Percentiles rank a stretch among this genome's conserved stretches.
These are phyloP conservation scores for Fusarium anthophilum DNA, from an alignment of 2,329 filamentous ascomycete species.

Conservation along the genomic window DNA sequence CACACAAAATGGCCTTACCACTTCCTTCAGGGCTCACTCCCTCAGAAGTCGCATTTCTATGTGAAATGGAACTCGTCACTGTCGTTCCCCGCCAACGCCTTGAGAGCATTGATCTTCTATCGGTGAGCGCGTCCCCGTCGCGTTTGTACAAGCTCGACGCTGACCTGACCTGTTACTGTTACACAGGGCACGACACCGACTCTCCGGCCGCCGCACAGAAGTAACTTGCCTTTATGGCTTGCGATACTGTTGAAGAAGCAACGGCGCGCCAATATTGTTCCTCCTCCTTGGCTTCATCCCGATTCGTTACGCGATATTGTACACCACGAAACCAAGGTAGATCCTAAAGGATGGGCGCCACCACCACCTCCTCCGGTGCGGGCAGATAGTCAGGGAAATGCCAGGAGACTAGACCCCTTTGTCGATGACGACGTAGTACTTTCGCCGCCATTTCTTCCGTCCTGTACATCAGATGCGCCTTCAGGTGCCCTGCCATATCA, in stretches of 20 bases:
- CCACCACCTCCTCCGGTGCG: slow-evolving; percentile 73
- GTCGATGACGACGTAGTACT: slow-evolving; percentile 49
- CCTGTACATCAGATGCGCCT: slow-evolving; percentile 75
- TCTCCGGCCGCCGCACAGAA: slow-evolving; percentile 83
- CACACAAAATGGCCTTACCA: slow-evolving; percentile 58
- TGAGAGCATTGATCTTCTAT: slow-evolving; percentile 84
- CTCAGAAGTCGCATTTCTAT: slow-evolving; percentile 90
- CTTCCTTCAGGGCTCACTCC: slow-evolving; percentile 73
- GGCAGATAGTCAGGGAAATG: slow-evolving; percentile 57
- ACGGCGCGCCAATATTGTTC: slow-evolving; percentile 89
- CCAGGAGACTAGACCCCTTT: slow-evolving; percentile 46
- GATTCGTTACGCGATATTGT: slow-evolving; percentile 81
- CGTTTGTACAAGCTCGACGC: slow-evolving; percentile 17
- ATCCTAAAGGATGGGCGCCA: slow-evolving; percentile 78
- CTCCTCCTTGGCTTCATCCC: slow-evolving; percentile 87
- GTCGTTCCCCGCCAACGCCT: slow-evolving; percentile 91
- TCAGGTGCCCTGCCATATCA: slow-evolving; percentile 85
- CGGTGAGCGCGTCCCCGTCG: slow-evolving; percentile 67
- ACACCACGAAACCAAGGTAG: slow-evolving; percentile 78
- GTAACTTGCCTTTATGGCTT: slow-evolving; percentile 88
- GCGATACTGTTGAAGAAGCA: slow-evolving; percentile 95
- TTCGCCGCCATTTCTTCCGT: slow-evolving; percentile 81
- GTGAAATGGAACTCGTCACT: slow-evolving; percentile 97
- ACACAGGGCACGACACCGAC: slow-evolving; percentile 78
- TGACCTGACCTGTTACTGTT: slow-evolving; percentile 23